These are phyloP conservation scores for Candida maltosa DNA, from an alignment of 805 yeast genomes.

Conservation along the genomic window DNA sequence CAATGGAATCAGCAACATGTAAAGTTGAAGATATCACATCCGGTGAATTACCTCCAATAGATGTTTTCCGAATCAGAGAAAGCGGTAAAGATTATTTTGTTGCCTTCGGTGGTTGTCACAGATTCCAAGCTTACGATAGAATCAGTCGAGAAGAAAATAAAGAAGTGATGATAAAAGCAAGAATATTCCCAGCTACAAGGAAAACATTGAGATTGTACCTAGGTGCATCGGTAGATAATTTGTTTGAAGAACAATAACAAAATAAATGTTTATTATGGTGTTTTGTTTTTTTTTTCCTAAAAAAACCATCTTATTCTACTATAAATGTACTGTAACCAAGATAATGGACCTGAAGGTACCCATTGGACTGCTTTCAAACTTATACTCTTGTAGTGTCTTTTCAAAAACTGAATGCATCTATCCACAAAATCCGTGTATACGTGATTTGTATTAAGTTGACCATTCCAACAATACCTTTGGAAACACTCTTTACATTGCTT, in stretches of 20 bases:
- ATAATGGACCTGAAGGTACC: too few species aligned
- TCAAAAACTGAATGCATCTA: too few species aligned
- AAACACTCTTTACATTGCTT: slow-evolving; percentile 74
- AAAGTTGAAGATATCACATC: slow-evolving; percentile 43
- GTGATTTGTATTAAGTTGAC: slow-evolving; percentile 23
- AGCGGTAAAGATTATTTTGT: slow-evolving; percentile 62
- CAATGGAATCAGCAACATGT: slow-evolving; percentile 64
- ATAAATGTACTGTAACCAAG: too few species aligned
- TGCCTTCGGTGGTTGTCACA: slow-evolving; percentile 89
- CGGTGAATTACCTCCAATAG: slow-evolving; percentile 81
- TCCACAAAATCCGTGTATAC: too few species aligned
- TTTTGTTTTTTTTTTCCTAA: too few species aligned
- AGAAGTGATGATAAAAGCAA: slow-evolving; percentile 58
- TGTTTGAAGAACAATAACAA: slow-evolving; percentile 26
- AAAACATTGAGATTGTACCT: slow-evolving; percentile 64
- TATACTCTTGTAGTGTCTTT: too few species aligned
- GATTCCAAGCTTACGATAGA: slow-evolving; percentile 82
- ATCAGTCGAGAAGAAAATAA: slow-evolving; percentile 29
- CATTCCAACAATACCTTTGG: slow-evolving; percentile 73
- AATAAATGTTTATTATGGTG: too few species aligned
- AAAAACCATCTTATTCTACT: too few species aligned
- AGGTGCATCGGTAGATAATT: slow-evolving; percentile 62
- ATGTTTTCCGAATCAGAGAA: slow-evolving; percentile 66
- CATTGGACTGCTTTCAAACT: too few species aligned
- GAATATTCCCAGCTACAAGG: slow-evolving; percentile 71